Evolutionary conservation across 345 rosid species (phyloP), one percentile per base, ranked within the genome.

Genomic region (Salix caprea): DNA sequence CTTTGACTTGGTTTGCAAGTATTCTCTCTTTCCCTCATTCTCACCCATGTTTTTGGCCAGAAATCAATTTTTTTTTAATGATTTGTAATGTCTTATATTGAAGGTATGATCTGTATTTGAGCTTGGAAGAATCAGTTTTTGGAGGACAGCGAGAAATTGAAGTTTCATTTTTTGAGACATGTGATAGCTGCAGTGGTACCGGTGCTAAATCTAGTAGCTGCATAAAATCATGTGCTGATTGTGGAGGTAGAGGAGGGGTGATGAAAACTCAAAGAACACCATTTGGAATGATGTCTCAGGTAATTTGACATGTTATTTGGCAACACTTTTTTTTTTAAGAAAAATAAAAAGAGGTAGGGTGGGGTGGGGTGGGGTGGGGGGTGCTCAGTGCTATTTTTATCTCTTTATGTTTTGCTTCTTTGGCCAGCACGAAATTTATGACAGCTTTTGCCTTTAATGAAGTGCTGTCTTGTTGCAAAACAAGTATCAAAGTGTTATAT

Each of bases 241-340:
- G 99, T 84, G 93, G 89, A 62, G 97, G 97, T 79, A 90, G 87
- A 84, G 97, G 99, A 58, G 91, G 86, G 69, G 89, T 86, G 68
- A 86, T 88, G 89, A 85, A 84, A 78, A 84, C 90, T 78, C 93
- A 88, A 81, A 90, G 85, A 85, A 92, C 99, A 50, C 96, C 99
- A 24, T 92, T 92, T 82, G 99, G 97, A 78, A 82, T 91, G 74
- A 88, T 91, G 87, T 91, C 97, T 64, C 93, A 90, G 96, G 99
- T 95, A 82, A 73, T 44, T 40, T 13, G 44, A 40, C 44, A 40
- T 40, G 44, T 40, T 40, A 40, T 40, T 40, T 40, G 50, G 14
- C 50, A 44, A 44, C 5, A 44, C 16, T 13, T 40, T 44, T 13
- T 44, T 44, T 44, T 44, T 12, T 44, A 44, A 44, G 16, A 44